Conservation (phyloP, 2,329 filamentous ascomycete species). For the Aspergillus clavatus region DNA sequence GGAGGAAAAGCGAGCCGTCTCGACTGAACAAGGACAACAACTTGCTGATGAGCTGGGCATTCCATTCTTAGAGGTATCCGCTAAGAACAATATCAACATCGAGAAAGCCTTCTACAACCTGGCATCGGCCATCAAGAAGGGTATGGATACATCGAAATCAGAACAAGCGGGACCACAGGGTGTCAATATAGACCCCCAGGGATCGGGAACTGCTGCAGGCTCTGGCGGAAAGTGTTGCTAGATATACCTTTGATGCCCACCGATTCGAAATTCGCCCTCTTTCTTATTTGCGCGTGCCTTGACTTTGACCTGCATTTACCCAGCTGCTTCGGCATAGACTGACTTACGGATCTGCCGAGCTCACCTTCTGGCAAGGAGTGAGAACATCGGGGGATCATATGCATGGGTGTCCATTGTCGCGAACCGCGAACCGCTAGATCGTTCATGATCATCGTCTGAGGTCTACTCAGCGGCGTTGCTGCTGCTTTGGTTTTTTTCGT, state of each 20-base stretch:
- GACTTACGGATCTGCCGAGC: background rate
- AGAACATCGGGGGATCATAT: background rate
- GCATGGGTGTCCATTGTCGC: constrained; percentile 1
- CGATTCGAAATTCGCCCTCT: constrained; percentile 6
- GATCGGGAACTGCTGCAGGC: constrained; percentile 47
- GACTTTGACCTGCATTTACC: constrained; percentile 4
- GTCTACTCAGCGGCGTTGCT: constrained; percentile 17
- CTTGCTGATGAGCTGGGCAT: constrained; percentile 95
- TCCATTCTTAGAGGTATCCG: constrained; percentile 96
- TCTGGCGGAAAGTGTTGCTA: constrained; percentile 73
- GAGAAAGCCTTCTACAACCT: constrained; percentile 97
- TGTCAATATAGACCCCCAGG: constrained; percentile 64
- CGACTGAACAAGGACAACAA: constrained; percentile 86
- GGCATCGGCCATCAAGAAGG: constrained; percentile 96
- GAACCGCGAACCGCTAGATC: background rate
- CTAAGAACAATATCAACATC: constrained; percentile 99
- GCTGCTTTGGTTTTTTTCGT: constrained; percentile 9
- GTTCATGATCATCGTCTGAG: background rate
- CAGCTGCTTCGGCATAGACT: background rate
- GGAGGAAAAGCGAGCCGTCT: constrained; percentile 97
- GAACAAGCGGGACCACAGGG: constrained; percentile 58
- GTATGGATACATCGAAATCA: constrained; percentile 84
- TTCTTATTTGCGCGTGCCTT: no score
- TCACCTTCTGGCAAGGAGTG: background rate
- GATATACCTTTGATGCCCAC: constrained; percentile 9